A percentile compares a stretch with the other conserved stretches of the same genome.
These are phyloP conservation scores for Jaltomata sinuosa DNA, from an alignment of 257 asterid species.

Conservation along the genomic window DNA sequence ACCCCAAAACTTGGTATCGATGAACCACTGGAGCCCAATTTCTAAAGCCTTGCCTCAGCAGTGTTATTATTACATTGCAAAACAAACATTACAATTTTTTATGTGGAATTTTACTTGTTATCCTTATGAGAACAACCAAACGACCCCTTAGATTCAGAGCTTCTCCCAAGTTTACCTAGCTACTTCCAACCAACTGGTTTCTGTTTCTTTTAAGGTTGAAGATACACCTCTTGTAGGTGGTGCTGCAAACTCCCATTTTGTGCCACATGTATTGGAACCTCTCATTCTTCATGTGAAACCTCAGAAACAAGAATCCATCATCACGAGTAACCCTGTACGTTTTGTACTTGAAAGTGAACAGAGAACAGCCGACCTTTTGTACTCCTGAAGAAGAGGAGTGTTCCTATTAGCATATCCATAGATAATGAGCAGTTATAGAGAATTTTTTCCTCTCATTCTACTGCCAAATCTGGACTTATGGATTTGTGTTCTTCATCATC, in stretches of 20 bases:
- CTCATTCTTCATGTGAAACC: background rate
- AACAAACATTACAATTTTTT: background rate
- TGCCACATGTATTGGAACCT: background rate
- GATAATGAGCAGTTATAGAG: background rate
- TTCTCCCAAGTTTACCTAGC: background rate
- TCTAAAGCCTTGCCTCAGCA: background rate
- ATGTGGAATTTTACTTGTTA: background rate
- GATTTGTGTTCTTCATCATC: slow-evolving; percentile 20
- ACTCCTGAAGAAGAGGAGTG: slow-evolving; percentile 5
- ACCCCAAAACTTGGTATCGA: background rate
- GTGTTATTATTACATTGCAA: background rate
- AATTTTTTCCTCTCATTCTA: slow-evolving; percentile 10
- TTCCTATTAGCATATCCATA: slow-evolving; percentile 22
- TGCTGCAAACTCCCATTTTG: background rate
- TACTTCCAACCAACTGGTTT: background rate
- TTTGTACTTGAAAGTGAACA: background rate
- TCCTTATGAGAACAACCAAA: background rate
- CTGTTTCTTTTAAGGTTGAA: background rate
- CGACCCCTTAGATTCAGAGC: background rate
- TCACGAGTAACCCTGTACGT: background rate
- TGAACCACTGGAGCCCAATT: background rate
- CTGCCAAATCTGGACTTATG: slow-evolving; percentile 10
- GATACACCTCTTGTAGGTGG: background rate
- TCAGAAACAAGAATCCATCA: background rate
- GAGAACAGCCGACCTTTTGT: background rate